These are phyloP conservation scores for Pisolithus marmoratus DNA, from an alignment of 768 basidiomycete genomes.

Conservation along the genomic window DNA sequence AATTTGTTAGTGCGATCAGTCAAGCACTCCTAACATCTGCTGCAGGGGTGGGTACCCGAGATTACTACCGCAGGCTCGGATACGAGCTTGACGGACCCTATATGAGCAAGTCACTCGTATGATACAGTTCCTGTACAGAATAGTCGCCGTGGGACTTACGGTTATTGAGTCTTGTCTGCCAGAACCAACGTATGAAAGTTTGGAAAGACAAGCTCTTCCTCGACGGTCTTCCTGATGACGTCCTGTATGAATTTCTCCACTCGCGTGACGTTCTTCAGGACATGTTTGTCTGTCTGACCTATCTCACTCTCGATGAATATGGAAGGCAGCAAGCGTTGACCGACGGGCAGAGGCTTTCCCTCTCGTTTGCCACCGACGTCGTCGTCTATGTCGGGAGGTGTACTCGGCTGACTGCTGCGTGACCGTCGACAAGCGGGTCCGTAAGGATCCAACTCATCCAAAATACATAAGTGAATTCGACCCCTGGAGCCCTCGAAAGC, in stretches of 20 bases:
- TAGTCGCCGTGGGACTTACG: not conserved
- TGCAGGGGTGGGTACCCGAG: constrained; percentile 88
- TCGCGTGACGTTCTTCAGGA: constrained; percentile 90
- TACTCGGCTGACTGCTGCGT: constrained; percentile 36
- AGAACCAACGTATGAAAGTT: constrained; percentile 83
- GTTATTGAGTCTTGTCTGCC: constrained; percentile 30
- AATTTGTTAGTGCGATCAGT: not conserved
- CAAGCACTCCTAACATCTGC: constrained; percentile 3
- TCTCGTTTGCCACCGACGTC: constrained; percentile 41
- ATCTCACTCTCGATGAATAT: constrained; percentile 96
- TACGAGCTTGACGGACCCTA: constrained; percentile 96
- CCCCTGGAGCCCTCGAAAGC: constrained; percentile 84
- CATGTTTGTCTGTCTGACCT: constrained; percentile 92
- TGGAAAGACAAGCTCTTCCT: constrained; percentile 94
- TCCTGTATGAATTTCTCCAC: constrained; percentile 96
- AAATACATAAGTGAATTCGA: constrained; percentile 81
- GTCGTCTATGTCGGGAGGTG: constrained; percentile 62
- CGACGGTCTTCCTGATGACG: constrained; percentile 88
- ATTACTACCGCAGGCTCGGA: constrained; percentile 92
- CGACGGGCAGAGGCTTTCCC: constrained; percentile 69
- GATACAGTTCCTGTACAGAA: constrained; percentile 12
- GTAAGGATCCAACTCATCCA: constrained; percentile 85
- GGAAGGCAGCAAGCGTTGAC: constrained; percentile 76
- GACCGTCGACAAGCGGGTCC: constrained; percentile 63
- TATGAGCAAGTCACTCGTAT: constrained; percentile 83